phyloP scores from a whole-genome alignment of 768 basidiomycete species.

The Auricularia sp. region DNA sequence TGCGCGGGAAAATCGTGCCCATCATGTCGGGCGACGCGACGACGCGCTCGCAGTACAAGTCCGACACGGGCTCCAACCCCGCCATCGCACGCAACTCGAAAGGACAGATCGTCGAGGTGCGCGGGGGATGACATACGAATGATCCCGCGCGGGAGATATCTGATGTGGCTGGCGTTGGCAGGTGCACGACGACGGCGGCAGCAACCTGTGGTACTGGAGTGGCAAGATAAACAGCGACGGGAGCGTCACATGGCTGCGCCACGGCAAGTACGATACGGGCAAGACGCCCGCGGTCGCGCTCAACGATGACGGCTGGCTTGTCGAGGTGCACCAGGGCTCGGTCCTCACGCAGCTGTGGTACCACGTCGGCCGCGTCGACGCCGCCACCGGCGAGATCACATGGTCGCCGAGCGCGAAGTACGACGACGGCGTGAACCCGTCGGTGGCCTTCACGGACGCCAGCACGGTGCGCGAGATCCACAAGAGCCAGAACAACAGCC shows the following conservation, averaged over 20 bases:
- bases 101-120: not conserved
- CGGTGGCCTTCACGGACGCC: not conserved
- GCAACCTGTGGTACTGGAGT: constrained; percentile 1
- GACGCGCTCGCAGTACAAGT: not conserved
- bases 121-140: not conserved
- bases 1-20: not conserved
- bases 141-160: not conserved
- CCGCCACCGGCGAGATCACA: not conserved
- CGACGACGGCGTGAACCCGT: not conserved
- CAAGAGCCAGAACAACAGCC: not conserved
- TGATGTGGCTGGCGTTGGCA: not conserved
- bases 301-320: not conserved
- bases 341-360: not conserved
- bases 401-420: not conserved
- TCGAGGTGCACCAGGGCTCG: not conserved
- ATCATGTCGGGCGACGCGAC: not conserved
- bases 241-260: not conserved
- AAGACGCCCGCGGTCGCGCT: not conserved
- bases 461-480: not conserved
- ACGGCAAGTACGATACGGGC: constrained; percentile 1
- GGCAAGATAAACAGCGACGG: not conserved
- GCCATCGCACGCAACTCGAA: not conserved
- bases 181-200: constrained; percentile 1
- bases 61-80: not conserved
- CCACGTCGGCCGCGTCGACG: not conserved